phyloP scores from a whole-genome alignment of 2,329 filamentous ascomycete genomes.

The Ascochyta koolunga region DNA sequence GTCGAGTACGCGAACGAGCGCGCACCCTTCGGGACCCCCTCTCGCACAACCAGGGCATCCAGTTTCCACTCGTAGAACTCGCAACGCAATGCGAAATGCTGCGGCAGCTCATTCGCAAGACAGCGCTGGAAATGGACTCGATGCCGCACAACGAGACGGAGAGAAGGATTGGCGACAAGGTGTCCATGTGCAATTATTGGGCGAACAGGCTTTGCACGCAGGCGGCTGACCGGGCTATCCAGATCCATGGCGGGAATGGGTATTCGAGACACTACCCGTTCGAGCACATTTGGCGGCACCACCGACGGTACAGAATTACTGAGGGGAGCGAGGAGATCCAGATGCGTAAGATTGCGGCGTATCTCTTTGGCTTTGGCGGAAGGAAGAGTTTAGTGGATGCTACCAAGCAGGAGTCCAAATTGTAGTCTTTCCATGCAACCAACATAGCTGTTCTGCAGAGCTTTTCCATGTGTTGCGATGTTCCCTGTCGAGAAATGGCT shows the following conservation, averaged over 20 bases:
- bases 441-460: neutral
- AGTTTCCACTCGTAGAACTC: constrained; percentile 68
- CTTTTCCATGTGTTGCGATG: too few species aligned
- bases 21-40: constrained; percentile 63
- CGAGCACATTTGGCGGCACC: constrained; percentile 70
- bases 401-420: constrained; percentile 38
- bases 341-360: constrained; percentile 68
- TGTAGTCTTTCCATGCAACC: constrained; percentile 22
- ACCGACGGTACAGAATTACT: constrained; percentile 67
- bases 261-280: constrained; percentile 66
- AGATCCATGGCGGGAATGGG: constrained; percentile 66
- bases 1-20: constrained; percentile 63
- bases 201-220: constrained; percentile 66
- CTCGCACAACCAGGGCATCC: constrained; percentile 66
- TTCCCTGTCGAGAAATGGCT: too few species aligned
- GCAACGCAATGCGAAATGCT: constrained; percentile 68
- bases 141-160: constrained; percentile 63
- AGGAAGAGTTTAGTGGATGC: constrained; percentile 49
- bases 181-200: constrained; percentile 71
- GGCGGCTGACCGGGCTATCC: constrained; percentile 67
- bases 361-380: constrained; percentile 62
- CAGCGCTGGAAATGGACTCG: constrained; percentile 66
- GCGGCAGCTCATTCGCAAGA: constrained; percentile 65
- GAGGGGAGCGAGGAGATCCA: constrained; percentile 71
- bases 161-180: constrained; percentile 64